Evolutionary conservation across 257 asterid species (phyloP).

Genomic region (Solanum arcanum): DNA sequence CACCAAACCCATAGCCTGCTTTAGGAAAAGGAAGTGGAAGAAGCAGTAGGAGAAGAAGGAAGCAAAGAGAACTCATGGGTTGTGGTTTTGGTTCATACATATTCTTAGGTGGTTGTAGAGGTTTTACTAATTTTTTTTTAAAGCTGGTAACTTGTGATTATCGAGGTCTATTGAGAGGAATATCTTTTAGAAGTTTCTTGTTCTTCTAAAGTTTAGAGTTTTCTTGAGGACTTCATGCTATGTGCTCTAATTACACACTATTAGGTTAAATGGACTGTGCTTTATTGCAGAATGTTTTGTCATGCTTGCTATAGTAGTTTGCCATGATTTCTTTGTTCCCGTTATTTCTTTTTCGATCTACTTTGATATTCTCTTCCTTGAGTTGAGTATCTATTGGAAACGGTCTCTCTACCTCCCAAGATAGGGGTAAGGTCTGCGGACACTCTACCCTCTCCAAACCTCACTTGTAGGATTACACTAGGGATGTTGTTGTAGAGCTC

Average conservation of each 20-base stretch:
- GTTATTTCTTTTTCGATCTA: not conserved
- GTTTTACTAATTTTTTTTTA: too few species aligned
- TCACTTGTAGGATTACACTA: not conserved
- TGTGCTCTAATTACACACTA: not conserved
- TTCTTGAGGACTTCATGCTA: not conserved
- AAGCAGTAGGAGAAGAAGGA: not conserved
- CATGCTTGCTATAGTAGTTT: not conserved
- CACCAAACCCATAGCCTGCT: too few species aligned
- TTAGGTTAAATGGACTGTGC: not conserved
- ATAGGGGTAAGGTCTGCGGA: not conserved
- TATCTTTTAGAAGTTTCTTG: not conserved
- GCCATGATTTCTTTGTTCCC: too few species aligned
- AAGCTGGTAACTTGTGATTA: not conserved
- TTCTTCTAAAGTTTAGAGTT: not conserved
- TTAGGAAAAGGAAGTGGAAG: too few species aligned
- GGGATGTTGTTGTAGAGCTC: not conserved
- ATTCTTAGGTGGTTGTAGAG: constrained; percentile 40
- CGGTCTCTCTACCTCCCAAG: not conserved
- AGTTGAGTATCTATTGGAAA: not conserved
- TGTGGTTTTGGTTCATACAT: constrained; percentile 43
- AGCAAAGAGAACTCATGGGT: not conserved
- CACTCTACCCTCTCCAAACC: not conserved
- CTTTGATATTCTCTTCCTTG: not conserved
- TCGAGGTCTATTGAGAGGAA: constrained; percentile 22
- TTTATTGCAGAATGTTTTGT: not conserved